Evolutionary conservation across 768 basidiomycete genomes (phyloP), one percentile per base, ranked within the genome.

Genomic region (Suillus tomentosus): DNA sequence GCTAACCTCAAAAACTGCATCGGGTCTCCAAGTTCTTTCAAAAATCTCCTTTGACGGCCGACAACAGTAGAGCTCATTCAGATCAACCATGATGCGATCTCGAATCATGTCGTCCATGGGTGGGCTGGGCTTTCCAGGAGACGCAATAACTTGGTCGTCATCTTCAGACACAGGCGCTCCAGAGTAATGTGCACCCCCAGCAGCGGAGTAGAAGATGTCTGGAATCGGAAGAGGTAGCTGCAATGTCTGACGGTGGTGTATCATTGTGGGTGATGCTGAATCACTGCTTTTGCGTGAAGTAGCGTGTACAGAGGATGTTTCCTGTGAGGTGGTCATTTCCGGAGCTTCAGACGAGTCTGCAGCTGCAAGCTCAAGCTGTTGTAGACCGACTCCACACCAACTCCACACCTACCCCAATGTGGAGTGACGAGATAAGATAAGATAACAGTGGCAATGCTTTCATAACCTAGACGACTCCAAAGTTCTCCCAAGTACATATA

Each of bases 141-240:
- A 63, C 8, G 19, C 58, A 1, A 70, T 62, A 54, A 54, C 11
- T 54, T 54, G 2, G 8, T 66, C 66, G 6, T 65, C 65, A 42
- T 40, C n/a, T 7, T 68, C 39, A 19, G 68, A 62, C 7, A 84
- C 74, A 60, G 75, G 77, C 24, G 76, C 78, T 6, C 87, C 87
- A 5, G 85, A 83, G 68, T 88, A 90, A 67, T 89, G 87, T 0
- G 87, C 85, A 17, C 81, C 87, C 48, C 85, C 82, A 1, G 85
- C 85, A 4, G 86, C 84, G 0, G 86, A 86, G 66, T 84, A 81
- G 42, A 87, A 77, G 10, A 88, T 73, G 3, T 82, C 79, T 22
- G 84, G 77, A 0, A 84, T 82, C 1, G 84, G 86, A 1, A 87
- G 67, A 19, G 78, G 72, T 61, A 71, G 70, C 14, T 80, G 79